Base-by-base conservation (phyloP, 1,284 basidiomycete genomes). In the Tylopilus orsonianus region DNA sequence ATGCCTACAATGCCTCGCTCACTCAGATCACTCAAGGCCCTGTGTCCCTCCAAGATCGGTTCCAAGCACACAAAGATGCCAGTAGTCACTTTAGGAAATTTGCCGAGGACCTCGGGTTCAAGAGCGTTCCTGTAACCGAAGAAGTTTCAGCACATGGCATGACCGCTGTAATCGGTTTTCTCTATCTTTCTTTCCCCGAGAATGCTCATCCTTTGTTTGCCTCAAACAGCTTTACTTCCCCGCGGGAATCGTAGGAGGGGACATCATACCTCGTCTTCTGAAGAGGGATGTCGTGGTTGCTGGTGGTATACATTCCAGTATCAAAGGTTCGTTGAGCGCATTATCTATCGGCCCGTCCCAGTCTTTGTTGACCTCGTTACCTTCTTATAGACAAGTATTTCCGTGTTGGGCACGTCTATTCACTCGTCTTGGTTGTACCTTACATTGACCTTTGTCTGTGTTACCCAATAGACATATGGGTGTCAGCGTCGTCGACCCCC, bases 141-240 rank as follows among this genome's bases (percentile, higher is more conserved):
- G 73, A 77, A 5, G 76, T 79, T 47, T 79, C 87, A n/a, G 93
- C 94, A 5, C 95, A 95, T 63, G 93, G 93, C 39, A 96, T 97
- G 93, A 90, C 90, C 12, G 91, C 92, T 35, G 85, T 85, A 59
- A 50, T 35, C 29, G 8, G 8, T 30, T 13, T 4, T 44, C 22
- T 29, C 59, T 10, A 23, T 24, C 38, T 40, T n/a, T 16, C 8
- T 27, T 26, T 19, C 57, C 29, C 20, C 38, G 36, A 22, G 23
- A 26, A 16, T 26, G 9, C 24, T 44, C 22, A 50, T 20, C 7
- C 3, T 3, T 40, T 12, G 19, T 20, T n/a, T 23, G 8, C 43
- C 22, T 34, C 22, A 7, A 46, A 34, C 18, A 85, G 79, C 62
- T 90, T 36, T 90, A 88, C 69, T 90, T 83, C 67, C 94, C 94